These are phyloP conservation scores for Breviolum minutum DNA, from an alignment of 73 alveolate genomes.

Conservation along the genomic window DNA sequence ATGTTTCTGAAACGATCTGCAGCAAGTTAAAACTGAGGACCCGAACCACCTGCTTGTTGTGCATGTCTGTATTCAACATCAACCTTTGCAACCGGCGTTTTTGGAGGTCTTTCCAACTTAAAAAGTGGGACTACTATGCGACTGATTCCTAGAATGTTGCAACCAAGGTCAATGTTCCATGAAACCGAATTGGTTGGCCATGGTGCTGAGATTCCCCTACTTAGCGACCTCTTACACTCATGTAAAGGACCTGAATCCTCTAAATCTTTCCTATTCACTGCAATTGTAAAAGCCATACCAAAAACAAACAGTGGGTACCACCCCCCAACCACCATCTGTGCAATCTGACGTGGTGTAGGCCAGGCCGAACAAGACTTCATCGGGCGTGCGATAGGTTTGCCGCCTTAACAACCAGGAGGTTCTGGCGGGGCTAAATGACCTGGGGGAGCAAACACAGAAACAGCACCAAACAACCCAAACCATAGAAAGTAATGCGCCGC, in stretches of 20 bases:
- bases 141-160: too few relatives aligned
- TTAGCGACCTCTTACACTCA: neutral
- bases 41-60: constrained; percentile 71
- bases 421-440: neutral
- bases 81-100: neutral
- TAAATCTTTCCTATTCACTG: too few relatives aligned
- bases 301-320: neutral
- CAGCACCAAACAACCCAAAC: too few relatives aligned
- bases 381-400: constrained; percentile 83
- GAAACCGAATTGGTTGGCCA: too few relatives aligned
- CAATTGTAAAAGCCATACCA: neutral
- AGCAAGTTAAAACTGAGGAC: neutral
- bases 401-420: constrained; percentile 21
- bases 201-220: too few relatives aligned
- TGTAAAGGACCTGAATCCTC: neutral
- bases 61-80: constrained; percentile 89
- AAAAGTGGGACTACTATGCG: too few relatives aligned
- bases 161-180: too few relatives aligned
- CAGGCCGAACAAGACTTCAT: constrained; percentile 83
- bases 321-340: neutral
- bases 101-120: too few relatives aligned
- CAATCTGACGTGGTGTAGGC: constrained; percentile 65
- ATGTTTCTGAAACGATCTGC: too few relatives aligned
- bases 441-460: too few relatives aligned
- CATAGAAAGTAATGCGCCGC: too few relatives aligned